Percentiles rank a stretch among this genome's conserved stretches.
phyloP scores from a whole-genome alignment of 208 protist genomes.

The Acanthamoeba royreba region DNA sequence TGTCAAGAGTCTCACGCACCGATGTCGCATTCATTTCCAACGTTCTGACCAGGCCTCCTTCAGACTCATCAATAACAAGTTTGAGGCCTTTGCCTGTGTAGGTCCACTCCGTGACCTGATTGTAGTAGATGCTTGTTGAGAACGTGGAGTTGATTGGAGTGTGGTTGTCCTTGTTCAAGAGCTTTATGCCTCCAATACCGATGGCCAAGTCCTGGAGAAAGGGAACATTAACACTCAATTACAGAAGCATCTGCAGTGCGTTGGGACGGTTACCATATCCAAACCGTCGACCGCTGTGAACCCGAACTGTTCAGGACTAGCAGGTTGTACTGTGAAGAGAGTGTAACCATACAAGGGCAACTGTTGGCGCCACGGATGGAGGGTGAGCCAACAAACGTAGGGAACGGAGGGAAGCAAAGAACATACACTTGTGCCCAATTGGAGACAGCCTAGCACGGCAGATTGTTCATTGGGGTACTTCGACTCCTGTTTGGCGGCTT shows the following conservation, averaged over 20 bases:
- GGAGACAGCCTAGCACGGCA: not conserved
- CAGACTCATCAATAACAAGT: not conserved
- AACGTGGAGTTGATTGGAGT: not conserved
- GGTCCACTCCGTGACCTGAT: not conserved
- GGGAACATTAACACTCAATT: not conserved
- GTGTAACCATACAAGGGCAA: not conserved
- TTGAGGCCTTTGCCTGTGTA: not conserved
- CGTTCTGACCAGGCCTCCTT: not conserved
- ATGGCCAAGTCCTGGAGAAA: not conserved
- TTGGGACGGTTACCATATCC: not conserved
- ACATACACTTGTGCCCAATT: not conserved
- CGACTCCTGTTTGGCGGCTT: not conserved
- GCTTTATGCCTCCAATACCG: not conserved
- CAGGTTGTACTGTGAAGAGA: not conserved
- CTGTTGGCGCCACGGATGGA: not conserved
- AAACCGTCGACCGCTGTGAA: not conserved
- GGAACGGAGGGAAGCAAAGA: not conserved
- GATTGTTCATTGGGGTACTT: not conserved
- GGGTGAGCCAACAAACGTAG: not conserved
- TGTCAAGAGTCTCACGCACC: not conserved
- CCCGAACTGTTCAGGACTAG: not conserved
- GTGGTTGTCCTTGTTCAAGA: conserved; percentile 17
- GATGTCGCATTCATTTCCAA: not conserved
- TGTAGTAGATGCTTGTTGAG: not conserved
- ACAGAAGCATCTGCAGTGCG: not conserved